These are phyloP conservation scores for Teunomyces lycoperdinae DNA, from an alignment of 805 yeast genomes.

Conservation along the genomic window DNA sequence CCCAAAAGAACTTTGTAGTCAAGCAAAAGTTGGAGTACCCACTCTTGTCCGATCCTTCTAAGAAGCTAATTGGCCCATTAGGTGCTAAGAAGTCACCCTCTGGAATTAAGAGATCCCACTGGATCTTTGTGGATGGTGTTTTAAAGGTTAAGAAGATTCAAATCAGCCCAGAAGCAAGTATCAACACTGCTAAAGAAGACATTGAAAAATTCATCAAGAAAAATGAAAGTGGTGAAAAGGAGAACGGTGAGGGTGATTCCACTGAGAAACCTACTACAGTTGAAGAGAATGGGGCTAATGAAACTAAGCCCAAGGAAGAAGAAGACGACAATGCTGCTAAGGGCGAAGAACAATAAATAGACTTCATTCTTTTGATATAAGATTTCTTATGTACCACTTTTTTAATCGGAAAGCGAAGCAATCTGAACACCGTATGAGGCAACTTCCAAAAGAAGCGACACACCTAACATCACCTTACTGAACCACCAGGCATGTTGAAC, in stretches of 20 bases:
- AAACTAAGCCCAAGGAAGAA: constrained; percentile 4
- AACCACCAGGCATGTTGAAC: constrained; percentile 98
- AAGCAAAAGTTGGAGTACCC: constrained; percentile 75
- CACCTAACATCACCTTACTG: constrained; percentile 49
- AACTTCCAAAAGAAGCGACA: constrained; percentile 22
- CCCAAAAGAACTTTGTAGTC: constrained; percentile 72
- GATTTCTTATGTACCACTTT: not conserved
- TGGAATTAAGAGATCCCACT: constrained; percentile 86
- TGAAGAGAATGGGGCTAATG: constrained; percentile 3
- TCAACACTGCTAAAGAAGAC: constrained; percentile 56
- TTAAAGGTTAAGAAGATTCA: constrained; percentile 51
- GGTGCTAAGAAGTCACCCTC: constrained; percentile 82
- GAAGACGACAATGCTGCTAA: constrained; percentile 6
- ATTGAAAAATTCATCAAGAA: constrained; percentile 41
- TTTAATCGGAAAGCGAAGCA: not conserved
- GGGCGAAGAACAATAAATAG: not conserved
- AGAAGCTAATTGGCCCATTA: constrained; percentile 62
- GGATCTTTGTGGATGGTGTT: constrained; percentile 80
- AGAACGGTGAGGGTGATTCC: not conserved
- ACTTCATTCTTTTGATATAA: not conserved
- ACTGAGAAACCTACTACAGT: not conserved
- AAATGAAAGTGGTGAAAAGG: constrained; percentile 4
- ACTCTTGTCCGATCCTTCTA: constrained; percentile 73
- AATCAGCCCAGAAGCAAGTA: constrained; percentile 52
- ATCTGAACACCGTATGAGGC: not conserved